Evolutionary conservation across 305 asterid genomes (phyloP), one percentile per base, ranked within the genome.

Genomic region (Fraxinus dipetala): DNA sequence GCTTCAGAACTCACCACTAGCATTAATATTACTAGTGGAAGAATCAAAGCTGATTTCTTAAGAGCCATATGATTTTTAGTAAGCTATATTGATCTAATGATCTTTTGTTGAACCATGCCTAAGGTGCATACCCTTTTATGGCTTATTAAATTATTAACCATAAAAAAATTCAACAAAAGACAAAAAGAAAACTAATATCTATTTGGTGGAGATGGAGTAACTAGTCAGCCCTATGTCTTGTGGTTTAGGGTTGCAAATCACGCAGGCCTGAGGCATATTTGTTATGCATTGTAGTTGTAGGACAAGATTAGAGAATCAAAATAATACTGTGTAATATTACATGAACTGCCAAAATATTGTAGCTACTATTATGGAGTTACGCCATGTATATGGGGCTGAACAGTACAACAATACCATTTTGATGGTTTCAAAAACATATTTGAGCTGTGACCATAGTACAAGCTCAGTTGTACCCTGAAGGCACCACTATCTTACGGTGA

Each of bases 1-100:
- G 89, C 92, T 54, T 87, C 86, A 24, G 88, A 82, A 35, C 87
- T 84, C n/a, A 38, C 84, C 69, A 76, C 88, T 26, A 85, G 83
- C 72, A 75, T 80, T 48, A 85, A 80, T 72, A 86, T 59, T 67
- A 82, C 61, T 54, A 87, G 43, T 78, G 87, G 6, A 69, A 83
- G 79, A 36, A 83, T 48, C 45, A 59, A 77, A 76, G 36, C 14
- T 40, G 84, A 69, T 77, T 79, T 85, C 83, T 81, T 86, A 77
- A 86, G 80, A 80, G 80, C 86, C 91, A 86, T 83, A 16, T 56
- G 67, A 48, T 48, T 48, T 48, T 48, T 14, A 14, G 59, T 48
- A 48, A 11, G 59, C 59, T 13, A 48, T 48, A 2, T 45, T 40
- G 48, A 40, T 10, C 48, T 40, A 43, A 43, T 14, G 59, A 16